Evolutionary conservation across 805 yeast species (phyloP).

Genomic region (Candida qinlingensis): DNA sequence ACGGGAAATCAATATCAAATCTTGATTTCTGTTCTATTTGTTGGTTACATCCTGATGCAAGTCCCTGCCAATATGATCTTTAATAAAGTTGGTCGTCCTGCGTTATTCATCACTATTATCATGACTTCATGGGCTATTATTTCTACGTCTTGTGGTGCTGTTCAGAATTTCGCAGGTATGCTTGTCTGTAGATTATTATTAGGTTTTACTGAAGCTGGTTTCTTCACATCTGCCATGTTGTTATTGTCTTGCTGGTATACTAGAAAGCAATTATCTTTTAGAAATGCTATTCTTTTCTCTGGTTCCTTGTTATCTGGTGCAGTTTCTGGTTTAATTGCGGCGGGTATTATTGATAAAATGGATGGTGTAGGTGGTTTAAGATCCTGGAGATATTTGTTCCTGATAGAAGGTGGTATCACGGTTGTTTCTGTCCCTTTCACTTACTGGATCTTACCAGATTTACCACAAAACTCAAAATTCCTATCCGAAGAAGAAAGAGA

Average conservation of each 20-base stretch:
- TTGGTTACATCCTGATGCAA: conserved; percentile 48
- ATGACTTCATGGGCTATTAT: conserved; percentile 45
- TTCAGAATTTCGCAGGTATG: conserved; percentile 25
- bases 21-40: conserved; percentile 44
- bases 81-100: conserved; percentile 43
- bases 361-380: conserved; percentile 36
- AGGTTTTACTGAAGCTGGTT: conserved; percentile 44
- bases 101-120: conserved; percentile 41
- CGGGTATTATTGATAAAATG: conserved; percentile 43
- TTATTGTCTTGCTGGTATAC: conserved; percentile 53
- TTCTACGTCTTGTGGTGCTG: conserved; percentile 33
- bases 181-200: conserved; percentile 32
- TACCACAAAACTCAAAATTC: conserved; percentile 46
- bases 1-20: conserved; percentile 42
- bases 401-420: conserved; percentile 52
- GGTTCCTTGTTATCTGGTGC: conserved; percentile 51
- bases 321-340: conserved; percentile 48
- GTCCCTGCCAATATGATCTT: conserved; percentile 42
- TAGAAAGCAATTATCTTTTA: conserved; percentile 41
- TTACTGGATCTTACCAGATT: conserved; percentile 45
- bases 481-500: conserved; percentile 41
- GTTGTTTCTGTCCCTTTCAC: conserved; percentile 41
- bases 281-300: conserved; percentile 45
- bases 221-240: conserved; percentile 45
- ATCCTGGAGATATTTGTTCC: conserved; percentile 53